phyloP scores from a whole-genome alignment of 345 rosid genomes.

The Cardamine chenopodiifolia region DNA sequence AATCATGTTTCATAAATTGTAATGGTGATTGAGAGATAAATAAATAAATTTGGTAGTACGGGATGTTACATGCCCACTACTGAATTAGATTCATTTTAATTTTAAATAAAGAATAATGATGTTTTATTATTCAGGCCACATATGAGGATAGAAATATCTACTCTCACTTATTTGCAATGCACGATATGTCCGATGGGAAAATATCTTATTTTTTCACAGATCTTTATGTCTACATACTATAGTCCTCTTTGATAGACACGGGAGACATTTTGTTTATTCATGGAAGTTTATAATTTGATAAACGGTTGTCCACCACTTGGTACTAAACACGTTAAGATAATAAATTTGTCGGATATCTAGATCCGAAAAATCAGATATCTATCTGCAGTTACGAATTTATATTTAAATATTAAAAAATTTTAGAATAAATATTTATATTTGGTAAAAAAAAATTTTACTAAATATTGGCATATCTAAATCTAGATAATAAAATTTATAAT shows the following conservation, averaged over 20 bases:
- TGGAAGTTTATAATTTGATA: not conserved
- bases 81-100: not conserved
- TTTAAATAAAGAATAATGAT: not conserved
- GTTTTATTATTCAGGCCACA: not conserved
- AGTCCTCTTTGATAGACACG: not conserved
- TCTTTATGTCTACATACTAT: not conserved
- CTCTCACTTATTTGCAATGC: not conserved
- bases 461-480: too few species aligned
- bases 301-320: conserved; percentile 4
- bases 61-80: not conserved
- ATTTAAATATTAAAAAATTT: too few species aligned
- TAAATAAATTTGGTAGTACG: not conserved
- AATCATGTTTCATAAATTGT: not conserved
- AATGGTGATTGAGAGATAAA: not conserved
- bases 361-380: too few species aligned
- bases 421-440: too few species aligned
- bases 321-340: too few species aligned
- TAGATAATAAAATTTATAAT: too few species aligned
- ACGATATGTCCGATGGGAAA: not conserved
- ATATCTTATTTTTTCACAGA: not conserved
- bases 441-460: too few species aligned
- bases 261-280: not conserved
- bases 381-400: too few species aligned
- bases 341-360: too few species aligned
- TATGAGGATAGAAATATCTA: conserved; percentile 14